Evolutionary conservation across 2,329 filamentous ascomycete genomes (phyloP), one percentile per base, ranked within the genome.

Genomic region (Tolypocladium sp.): DNA sequence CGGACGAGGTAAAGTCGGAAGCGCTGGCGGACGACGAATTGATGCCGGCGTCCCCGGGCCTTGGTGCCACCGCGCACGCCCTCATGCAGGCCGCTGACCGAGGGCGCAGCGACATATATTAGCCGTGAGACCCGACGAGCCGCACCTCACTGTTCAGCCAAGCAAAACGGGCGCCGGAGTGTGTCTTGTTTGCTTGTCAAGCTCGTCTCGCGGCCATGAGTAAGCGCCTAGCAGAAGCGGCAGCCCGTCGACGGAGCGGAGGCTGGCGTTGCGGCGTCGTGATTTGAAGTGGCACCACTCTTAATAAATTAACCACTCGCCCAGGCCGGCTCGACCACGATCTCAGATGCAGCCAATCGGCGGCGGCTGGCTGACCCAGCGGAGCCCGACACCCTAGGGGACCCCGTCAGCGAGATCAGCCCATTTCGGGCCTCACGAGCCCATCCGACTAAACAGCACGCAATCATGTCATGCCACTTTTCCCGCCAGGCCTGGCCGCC

Each of bases 401-500:
- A 37, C 55, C 55, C 58, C 59, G 61, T 59, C 62, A 58, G 61
- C 56, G 56, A 70, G 65, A 72, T 72, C 70, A 72, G 70, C 69
- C 70, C 70, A 72, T 72, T 72, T 70, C 66, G 64, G 59, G 69
- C 68, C 67, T 70, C 68, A 64, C 64, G 65, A 63, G 65, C 70
- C 67, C 68, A 66, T 67, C 66, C 59, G 41, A 46, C 57, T 66
- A 62, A 59, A 63, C 66, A 68, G 58, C 63, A 63, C 61, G 61
- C 67, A 66, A 68, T 68, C 68, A 60, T 65, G 68, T 72, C 70
- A 72, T 72, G 70, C 70, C 70, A 72, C 70, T 72, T 72, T 69
- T 67, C 61, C 49, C 49, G 17, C 15, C 44, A 10, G 25, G 25
- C 25, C 44, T 30, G n/a, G 42, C 4, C 22, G 44, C 44, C 42